Evolutionary conservation across 805 yeast species (phyloP).

Genomic region (Candida orba): DNA sequence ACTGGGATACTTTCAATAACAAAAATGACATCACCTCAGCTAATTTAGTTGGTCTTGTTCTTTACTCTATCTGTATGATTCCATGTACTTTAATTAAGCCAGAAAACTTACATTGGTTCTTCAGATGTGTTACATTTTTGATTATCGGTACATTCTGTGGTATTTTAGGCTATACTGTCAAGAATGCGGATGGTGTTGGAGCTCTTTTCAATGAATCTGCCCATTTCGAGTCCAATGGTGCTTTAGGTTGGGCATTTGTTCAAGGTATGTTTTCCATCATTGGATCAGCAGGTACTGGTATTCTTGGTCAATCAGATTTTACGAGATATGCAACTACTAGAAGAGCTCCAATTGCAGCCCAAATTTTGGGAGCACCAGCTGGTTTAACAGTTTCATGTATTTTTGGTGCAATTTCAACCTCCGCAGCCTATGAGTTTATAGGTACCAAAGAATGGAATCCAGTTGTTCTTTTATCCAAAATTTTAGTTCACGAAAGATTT

Average conservation of each 20-base stretch:
- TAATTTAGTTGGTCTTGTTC: slow-evolving; percentile 32
- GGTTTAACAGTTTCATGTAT: slow-evolving; percentile 26
- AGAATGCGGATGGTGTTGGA: slow-evolving; percentile 24
- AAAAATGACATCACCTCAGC: slow-evolving; percentile 30
- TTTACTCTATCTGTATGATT: slow-evolving; percentile 29
- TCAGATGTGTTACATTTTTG: slow-evolving; percentile 21
- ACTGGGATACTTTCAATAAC: slow-evolving; percentile 23
- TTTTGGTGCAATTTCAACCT: slow-evolving; percentile 26
- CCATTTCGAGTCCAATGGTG: slow-evolving; percentile 3
- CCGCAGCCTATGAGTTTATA: slow-evolving; percentile 23
- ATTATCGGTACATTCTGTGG: slow-evolving; percentile 26
- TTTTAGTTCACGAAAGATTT: slow-evolving; percentile 17
- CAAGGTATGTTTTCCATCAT: slow-evolving; percentile 23
- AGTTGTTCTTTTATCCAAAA: slow-evolving; percentile 14
- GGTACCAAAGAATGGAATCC: slow-evolving; percentile 27
- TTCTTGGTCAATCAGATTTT: slow-evolving; percentile 29
- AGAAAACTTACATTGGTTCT: slow-evolving; percentile 23
- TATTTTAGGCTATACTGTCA: slow-evolving; percentile 24
- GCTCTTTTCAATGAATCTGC: slow-evolving; percentile 11
- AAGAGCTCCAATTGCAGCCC: slow-evolving; percentile 21
- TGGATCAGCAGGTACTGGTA: slow-evolving; percentile 24
- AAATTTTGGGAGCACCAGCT: slow-evolving; percentile 21
- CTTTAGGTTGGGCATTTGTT: slow-evolving; percentile 24
- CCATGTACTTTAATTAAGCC: slow-evolving; percentile 26
- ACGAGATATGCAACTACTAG: slow-evolving; percentile 25